These are phyloP conservation scores for Pythium rishiriense DNA, from an alignment of 352 stramenopile species.

Conservation along the genomic window DNA sequence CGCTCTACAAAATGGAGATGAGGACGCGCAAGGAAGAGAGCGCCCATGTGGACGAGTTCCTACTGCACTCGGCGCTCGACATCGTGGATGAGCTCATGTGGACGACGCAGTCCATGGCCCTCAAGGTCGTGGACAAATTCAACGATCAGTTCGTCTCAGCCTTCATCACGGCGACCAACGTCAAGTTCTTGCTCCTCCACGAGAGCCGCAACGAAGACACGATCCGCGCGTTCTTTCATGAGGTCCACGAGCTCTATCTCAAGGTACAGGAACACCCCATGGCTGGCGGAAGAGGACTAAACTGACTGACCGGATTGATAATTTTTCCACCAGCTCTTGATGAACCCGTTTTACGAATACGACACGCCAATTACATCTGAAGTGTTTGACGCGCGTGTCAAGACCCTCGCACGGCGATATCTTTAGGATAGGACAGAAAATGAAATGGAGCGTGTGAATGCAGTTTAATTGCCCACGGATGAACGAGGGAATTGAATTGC, in stretches of 20 bases:
- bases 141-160: slow-evolving; percentile 97
- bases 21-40: slow-evolving; percentile 77
- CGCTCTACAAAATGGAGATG: slow-evolving; percentile 89
- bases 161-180: slow-evolving; percentile 94
- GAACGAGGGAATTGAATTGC: slow-evolving; percentile 31
- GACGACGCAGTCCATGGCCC: slow-evolving; percentile 92
- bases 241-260: slow-evolving; percentile 97
- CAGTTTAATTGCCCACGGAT: slow-evolving; percentile 5
- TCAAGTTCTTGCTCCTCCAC: slow-evolving; percentile 97
- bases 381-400: slow-evolving; percentile 92
- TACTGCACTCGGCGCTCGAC: slow-evolving; percentile 97
- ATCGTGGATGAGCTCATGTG: slow-evolving; percentile 96
- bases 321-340: slow-evolving; percentile 68
- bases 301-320: background rate
- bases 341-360: slow-evolving; percentile 97
- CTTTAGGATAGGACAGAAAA: slow-evolving; percentile 38
- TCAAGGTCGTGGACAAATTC: slow-evolving; percentile 93
- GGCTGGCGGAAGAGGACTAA: background rate
- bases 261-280: slow-evolving; percentile 62
- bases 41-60: slow-evolving; percentile 96
- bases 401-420: slow-evolving; percentile 88
- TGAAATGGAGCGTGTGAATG: background rate
- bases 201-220: slow-evolving; percentile 93
- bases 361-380: slow-evolving; percentile 93
- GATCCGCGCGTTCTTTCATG: slow-evolving; percentile 96